Percentiles rank a stretch among this genome's conserved stretches.
Evolutionary conservation across 345 rosid genomes (phyloP).

Genomic region (Syzygium oleosum): DNA sequence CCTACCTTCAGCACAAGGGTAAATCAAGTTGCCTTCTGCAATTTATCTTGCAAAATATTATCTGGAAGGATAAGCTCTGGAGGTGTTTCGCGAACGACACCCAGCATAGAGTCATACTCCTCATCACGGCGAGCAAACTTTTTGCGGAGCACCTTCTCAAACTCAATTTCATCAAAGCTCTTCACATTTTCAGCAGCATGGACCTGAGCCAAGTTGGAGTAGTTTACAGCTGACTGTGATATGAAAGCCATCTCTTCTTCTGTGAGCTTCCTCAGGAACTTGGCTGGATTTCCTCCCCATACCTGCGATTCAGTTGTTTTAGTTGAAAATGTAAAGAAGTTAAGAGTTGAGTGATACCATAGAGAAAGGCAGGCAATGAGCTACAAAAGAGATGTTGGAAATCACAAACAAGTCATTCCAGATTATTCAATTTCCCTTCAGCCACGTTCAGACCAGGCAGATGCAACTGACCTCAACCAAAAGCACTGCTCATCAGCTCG

Average conservation of each 20-base stretch:
- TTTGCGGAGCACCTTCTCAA: conserved; percentile 82
- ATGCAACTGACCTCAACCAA: not conserved
- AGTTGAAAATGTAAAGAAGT: conserved; percentile 37
- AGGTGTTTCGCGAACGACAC: conserved; percentile 72
- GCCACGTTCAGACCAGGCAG: not conserved
- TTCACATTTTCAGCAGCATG: conserved; percentile 91
- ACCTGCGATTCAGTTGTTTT: conserved; percentile 31
- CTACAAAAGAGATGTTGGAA: not conserved
- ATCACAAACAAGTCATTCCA: not conserved
- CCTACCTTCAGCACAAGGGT: not conserved
- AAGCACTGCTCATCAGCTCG: not conserved
- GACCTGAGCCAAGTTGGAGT: conserved; percentile 78
- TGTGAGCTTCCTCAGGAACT: conserved; percentile 78
- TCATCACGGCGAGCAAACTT: conserved; percentile 58
- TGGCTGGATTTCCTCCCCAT: conserved; percentile 98
- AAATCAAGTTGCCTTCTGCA: conserved; percentile 25
- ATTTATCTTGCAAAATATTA: conserved; percentile 39
- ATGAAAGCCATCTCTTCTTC: conserved; percentile 67
- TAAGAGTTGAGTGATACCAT: not conserved
- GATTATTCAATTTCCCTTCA: not conserved
- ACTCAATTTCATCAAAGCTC: conserved; percentile 74
- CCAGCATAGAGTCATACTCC: conserved; percentile 74
- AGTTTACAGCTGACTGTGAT: conserved; percentile 67
- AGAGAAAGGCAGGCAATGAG: not conserved
- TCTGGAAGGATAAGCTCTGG: conserved; percentile 54